These are phyloP conservation scores for Taphrina communis DNA, from an alignment of 1,139 yeast genomes.

Conservation along the genomic window DNA sequence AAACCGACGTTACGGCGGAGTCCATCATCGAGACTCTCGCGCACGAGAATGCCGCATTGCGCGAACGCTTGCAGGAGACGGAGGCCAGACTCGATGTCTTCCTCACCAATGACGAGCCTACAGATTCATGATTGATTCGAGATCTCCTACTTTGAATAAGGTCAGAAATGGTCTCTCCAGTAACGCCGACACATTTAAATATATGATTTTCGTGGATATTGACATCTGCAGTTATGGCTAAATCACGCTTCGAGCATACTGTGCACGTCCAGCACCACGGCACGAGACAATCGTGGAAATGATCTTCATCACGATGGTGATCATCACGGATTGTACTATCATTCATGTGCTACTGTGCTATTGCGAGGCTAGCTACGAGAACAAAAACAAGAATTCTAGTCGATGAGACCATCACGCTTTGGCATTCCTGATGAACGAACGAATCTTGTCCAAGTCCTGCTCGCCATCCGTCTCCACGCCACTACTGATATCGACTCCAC, in stretches of 20 bases:
- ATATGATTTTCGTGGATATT: too few species aligned
- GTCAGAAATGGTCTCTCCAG: too few species aligned
- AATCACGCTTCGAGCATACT: too few species aligned
- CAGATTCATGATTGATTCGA: too few species aligned
- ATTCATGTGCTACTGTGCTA: too few species aligned
- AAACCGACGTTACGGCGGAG: slow-evolving; percentile 20
- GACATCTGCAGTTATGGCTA: too few species aligned
- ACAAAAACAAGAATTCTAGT: not conserved
- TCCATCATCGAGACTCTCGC: slow-evolving; percentile 26
- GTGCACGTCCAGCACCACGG: too few species aligned
- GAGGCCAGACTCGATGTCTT: slow-evolving; percentile 8
- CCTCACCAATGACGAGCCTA: not conserved
- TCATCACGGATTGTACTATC: too few species aligned
- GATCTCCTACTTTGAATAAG: too few species aligned
- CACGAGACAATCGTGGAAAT: too few species aligned
- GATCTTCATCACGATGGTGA: too few species aligned
- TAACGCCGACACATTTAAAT: too few species aligned
- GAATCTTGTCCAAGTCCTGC: slow-evolving; percentile 71
- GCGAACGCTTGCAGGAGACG: slow-evolving; percentile 8
- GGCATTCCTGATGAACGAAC: slow-evolving; percentile 63
- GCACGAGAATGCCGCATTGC: slow-evolving; percentile 23
- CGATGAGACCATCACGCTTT: slow-evolving; percentile 42
- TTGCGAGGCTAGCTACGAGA: not conserved
- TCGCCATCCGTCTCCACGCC: slow-evolving; percentile 84
- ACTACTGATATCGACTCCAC: slow-evolving; percentile 93